These are phyloP conservation scores for Chytridium lagenaria DNA, from an alignment of 371 early-diverging fungal genomes.

Conservation along the genomic window DNA sequence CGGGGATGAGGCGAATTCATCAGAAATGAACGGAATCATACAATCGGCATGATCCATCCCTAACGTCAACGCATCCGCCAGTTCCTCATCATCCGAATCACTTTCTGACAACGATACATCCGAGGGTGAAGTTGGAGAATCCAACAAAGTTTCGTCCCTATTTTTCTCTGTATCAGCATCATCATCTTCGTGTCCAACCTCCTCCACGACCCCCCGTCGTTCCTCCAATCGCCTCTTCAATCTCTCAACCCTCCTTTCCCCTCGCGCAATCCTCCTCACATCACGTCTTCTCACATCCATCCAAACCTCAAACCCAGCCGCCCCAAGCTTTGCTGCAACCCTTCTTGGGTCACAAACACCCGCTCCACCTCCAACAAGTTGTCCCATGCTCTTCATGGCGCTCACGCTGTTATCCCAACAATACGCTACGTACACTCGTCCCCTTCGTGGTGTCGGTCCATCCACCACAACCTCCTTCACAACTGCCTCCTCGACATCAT, in stretches of 20 bases:
- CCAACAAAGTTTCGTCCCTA: not conserved
- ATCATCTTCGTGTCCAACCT: not conserved
- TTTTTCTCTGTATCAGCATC: not conserved
- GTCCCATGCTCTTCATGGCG: conserved; percentile 12
- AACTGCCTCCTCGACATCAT: not conserved
- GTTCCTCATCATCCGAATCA: conserved; percentile 11
- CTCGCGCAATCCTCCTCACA: not conserved
- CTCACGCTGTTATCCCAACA: conserved; percentile 14
- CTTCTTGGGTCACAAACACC: conserved; percentile 17
- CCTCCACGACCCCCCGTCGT: not conserved
- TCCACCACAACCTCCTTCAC: not conserved
- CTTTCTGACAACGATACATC: not conserved
- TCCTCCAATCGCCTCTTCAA: not conserved
- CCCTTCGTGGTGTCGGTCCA: not conserved
- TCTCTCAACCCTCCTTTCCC: conserved; percentile 2
- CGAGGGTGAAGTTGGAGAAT: not conserved
- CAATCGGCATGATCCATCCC: conserved; percentile 23
- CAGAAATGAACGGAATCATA: conserved; percentile 21
- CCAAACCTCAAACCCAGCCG: conserved; percentile 24
- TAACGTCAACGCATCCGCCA: conserved; percentile 19
- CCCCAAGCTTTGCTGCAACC: conserved; percentile 9
- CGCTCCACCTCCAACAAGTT: conserved; percentile 12
- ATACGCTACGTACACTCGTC: conserved; percentile 14
- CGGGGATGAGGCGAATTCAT: conserved; percentile 22
- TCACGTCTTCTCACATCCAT: conserved; percentile 11